Percentiles rank a stretch among this genome's conserved stretches.
phyloP scores from a whole-genome alignment of 352 stramenopile genomes.

The Phytophthora syringae region DNA sequence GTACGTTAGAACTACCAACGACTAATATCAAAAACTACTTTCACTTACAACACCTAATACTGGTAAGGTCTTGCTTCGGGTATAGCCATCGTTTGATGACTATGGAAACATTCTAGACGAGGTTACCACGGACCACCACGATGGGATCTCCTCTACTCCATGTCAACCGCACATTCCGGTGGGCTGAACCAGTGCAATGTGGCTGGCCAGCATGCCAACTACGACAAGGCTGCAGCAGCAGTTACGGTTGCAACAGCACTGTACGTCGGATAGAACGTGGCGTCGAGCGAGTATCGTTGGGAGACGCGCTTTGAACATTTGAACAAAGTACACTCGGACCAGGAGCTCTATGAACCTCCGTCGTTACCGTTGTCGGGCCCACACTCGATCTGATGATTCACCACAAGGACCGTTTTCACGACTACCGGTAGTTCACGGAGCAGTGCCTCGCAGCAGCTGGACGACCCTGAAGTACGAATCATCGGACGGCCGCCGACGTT shows the following conservation, averaged over 20 bases:
- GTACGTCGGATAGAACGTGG: slow-evolving; percentile 24
- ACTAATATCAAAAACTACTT: no score
- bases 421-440: slow-evolving; percentile 63
- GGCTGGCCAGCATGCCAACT: slow-evolving; percentile 14
- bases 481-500: slow-evolving; percentile 35
- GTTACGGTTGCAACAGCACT: slow-evolving; percentile 3
- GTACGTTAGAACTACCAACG: slow-evolving; percentile 2
- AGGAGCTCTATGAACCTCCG: no score
- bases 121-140: no score
- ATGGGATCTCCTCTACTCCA: slow-evolving; percentile 20
- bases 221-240: slow-evolving; percentile 10
- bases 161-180: slow-evolving; percentile 2
- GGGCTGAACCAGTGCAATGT: slow-evolving; percentile 9
- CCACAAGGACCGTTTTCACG: slow-evolving; percentile 49
- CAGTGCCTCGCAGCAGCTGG: slow-evolving; percentile 37
- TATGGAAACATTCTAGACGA: no score
- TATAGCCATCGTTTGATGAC: no score
- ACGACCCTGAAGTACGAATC: slow-evolving; percentile 36
- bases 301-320: slow-evolving; percentile 10
- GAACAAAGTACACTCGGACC: no score
- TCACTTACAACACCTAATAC: no score
- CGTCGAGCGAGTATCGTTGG: slow-evolving; percentile 5
- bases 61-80: no score
- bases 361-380: no score
- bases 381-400: slow-evolving; percentile 36